Evolutionary conservation across 1,139 yeast genomes (phyloP).

Genomic region (Suhomyces terraborum): DNA sequence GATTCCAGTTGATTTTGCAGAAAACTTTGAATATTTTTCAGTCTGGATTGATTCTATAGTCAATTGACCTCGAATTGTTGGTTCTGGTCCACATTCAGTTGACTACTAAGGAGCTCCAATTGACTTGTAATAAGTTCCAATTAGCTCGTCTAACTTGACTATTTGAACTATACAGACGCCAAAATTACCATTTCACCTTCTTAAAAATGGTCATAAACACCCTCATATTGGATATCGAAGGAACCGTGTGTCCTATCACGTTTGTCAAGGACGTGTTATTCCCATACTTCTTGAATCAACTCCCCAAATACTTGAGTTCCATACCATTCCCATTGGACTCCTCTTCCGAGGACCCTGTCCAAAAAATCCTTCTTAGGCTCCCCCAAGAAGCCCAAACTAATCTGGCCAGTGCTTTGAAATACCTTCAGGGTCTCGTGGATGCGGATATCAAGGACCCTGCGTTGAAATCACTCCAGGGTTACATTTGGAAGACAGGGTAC

Average conservation of each 20-base stretch:
- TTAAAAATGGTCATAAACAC: constrained; percentile 12
- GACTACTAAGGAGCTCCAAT: too few species aligned
- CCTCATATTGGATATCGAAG: constrained; percentile 66
- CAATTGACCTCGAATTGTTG: too few species aligned
- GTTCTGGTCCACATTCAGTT: too few species aligned
- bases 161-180: too few species aligned
- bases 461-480: constrained; percentile 79
- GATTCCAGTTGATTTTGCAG: too few species aligned
- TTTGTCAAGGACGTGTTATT: constrained; percentile 77
- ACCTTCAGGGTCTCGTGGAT: constrained; percentile 59
- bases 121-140: too few species aligned
- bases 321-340: constrained; percentile 38
- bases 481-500: constrained; percentile 81
- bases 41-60: too few species aligned
- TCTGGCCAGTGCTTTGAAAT: constrained; percentile 32
- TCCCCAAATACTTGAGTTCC: constrained; percentile 42
- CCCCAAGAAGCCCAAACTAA: constrained; percentile 36
- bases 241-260: constrained; percentile 87
- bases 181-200: too few species aligned
- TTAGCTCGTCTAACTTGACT: too few species aligned
- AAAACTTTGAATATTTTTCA: too few species aligned
- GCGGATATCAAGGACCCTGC: constrained; percentile 77
- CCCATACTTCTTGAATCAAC: constrained; percentile 47
- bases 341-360: constrained; percentile 7
- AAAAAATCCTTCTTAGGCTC: constrained; percentile 43